Percentiles rank a stretch among this genome's conserved stretches.
Conservation (phyloP, 768 basidiomycete species). For the Agaricus blazei region DNA sequence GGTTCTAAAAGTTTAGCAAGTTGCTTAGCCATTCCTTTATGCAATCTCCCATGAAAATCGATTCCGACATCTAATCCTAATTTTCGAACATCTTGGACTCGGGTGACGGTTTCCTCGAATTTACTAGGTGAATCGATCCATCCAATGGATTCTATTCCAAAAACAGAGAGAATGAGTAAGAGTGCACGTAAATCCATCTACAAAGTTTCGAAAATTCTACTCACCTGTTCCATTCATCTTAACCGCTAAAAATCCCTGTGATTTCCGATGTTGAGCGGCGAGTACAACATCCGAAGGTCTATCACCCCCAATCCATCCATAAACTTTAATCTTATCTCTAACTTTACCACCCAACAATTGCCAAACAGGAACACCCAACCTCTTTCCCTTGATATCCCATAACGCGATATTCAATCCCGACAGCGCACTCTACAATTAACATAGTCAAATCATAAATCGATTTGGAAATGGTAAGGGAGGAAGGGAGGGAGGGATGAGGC, state of each 20-base stretch:
- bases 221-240: constrained; percentile 68
- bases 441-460: too few relatives aligned
- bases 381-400: constrained; percentile 80
- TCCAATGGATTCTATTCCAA: constrained; percentile 26
- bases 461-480: neutral
- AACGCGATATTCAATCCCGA: constrained; percentile 66
- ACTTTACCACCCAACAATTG: constrained; percentile 68
- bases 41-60: constrained; percentile 68
- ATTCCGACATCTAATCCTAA: constrained; percentile 61
- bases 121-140: constrained; percentile 60
- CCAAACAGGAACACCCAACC: constrained; percentile 59
- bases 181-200: too few relatives aligned
- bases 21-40: constrained; percentile 67
- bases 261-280: constrained; percentile 47
- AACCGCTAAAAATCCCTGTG: constrained; percentile 62
- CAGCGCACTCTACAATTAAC: constrained; percentile 35
- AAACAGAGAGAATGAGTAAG: too few relatives aligned
- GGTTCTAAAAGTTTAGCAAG: constrained; percentile 58
- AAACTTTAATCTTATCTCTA: constrained; percentile 52
- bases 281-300: constrained; percentile 47
- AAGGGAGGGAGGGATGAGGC: neutral
- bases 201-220: constrained; percentile 7
- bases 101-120: constrained; percentile 45
- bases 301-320: constrained; percentile 57
- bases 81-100: constrained; percentile 46